phyloP scores from a whole-genome alignment of 2,329 filamentous ascomycete species.

The Dactylellina sp. region DNA sequence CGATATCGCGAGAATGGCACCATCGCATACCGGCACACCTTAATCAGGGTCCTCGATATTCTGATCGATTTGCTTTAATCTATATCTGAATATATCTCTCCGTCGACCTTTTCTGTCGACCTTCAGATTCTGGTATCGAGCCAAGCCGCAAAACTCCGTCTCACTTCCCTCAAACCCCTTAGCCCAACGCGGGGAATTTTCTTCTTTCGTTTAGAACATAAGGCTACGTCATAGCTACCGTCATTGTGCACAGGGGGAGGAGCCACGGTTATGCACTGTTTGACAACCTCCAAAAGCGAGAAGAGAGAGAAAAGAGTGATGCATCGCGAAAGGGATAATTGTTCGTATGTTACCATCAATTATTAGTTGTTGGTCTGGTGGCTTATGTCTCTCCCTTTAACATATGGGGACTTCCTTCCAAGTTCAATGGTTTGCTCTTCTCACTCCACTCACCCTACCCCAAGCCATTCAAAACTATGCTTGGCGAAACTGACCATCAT shows the following conservation, averaged over 20 bases:
- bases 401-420: conserved; percentile 39
- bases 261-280: conserved; percentile 43
- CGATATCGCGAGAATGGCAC: conserved; percentile 55
- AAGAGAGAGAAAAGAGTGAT: conserved; percentile 4
- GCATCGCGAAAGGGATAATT: conserved; percentile 26
- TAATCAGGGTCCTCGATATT: not conserved
- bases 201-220: conserved; percentile 33
- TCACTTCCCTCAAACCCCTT: not conserved
- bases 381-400: conserved; percentile 42
- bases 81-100: conserved; percentile 13
- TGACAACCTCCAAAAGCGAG: conserved; percentile 30
- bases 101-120: not conserved
- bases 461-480: conserved; percentile 19
- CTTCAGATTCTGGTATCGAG: not conserved
- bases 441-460: conserved; percentile 24
- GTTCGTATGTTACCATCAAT: conserved; percentile 39
- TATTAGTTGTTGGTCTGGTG: conserved; percentile 16
- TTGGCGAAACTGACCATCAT: conserved; percentile 30
- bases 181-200: conserved; percentile 49
- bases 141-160: conserved; percentile 15
- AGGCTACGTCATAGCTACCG: conserved; percentile 50
- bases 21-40: conserved; percentile 23
- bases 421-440: conserved; percentile 30
- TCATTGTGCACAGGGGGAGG: conserved; percentile 53
- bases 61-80: not conserved